A percentile compares a stretch with the other conserved stretches of the same genome.
Evolutionary conservation across 1,139 yeast genomes (phyloP).

Genomic region (Scheffersomyces cryptocercus): DNA sequence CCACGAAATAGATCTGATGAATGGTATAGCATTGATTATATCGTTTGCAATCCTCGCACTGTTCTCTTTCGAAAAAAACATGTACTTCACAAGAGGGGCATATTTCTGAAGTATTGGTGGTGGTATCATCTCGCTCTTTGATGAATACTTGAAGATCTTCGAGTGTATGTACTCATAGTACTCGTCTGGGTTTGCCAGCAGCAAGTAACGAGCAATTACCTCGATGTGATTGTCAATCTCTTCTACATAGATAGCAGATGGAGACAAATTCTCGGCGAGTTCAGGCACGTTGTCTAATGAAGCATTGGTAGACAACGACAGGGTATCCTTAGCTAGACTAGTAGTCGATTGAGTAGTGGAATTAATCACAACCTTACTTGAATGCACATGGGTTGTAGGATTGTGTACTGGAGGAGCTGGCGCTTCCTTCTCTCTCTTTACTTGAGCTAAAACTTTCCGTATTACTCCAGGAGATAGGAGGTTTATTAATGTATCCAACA

Average conservation of each 20-base stretch:
- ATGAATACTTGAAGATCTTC: conserved; percentile 36
- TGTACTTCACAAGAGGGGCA: conserved; percentile 52
- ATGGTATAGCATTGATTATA: conserved; percentile 38
- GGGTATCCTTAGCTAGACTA: neutral
- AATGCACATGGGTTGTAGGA: neutral
- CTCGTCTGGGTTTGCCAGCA: conserved; percentile 57
- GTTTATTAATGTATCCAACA: conserved; percentile 11
- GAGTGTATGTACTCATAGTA: conserved; percentile 43
- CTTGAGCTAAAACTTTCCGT: conserved; percentile 13
- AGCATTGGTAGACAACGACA: neutral
- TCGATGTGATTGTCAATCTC: conserved; percentile 51
- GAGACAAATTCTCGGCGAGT: neutral
- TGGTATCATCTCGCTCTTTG: conserved; percentile 40
- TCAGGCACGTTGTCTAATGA: neutral
- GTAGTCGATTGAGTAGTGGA: neutral
- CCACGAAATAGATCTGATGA: conserved; percentile 54
- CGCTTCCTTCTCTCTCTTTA: conserved; percentile 1
- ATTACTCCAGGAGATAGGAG: conserved; percentile 14
- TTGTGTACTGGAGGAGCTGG: neutral
- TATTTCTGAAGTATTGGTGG: conserved; percentile 31
- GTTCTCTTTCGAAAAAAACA: conserved; percentile 39
- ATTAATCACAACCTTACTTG: neutral
- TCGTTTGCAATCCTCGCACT: conserved; percentile 39
- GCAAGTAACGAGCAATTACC: conserved; percentile 47
- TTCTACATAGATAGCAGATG: conserved; percentile 5